phyloP scores from a whole-genome alignment of 306 rosid species.

The Sophora flavescens region DNA sequence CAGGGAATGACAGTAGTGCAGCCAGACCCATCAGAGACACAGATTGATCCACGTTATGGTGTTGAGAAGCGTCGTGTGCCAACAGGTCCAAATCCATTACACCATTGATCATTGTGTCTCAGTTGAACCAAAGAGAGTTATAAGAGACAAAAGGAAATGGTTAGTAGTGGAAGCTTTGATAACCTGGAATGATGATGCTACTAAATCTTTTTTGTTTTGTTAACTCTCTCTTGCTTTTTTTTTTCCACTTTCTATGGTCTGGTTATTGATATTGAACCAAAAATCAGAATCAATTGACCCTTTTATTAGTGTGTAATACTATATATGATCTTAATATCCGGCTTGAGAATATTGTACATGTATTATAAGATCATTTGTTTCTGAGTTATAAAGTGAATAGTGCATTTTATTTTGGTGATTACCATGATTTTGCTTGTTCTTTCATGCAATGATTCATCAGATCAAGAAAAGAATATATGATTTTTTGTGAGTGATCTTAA shows the following conservation, averaged over 20 bases:
- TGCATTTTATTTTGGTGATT: conserved; percentile 20
- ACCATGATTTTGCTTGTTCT: conserved; percentile 12
- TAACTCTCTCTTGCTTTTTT: neutral
- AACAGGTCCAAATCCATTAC: conserved; percentile 76
- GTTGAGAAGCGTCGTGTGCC: conserved; percentile 76
- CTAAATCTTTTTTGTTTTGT: neutral
- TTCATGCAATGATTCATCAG: neutral
- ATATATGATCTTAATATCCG: neutral
- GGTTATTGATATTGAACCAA: neutral
- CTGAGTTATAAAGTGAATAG: neutral
- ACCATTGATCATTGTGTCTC: conserved; percentile 57
- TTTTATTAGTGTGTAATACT: neutral
- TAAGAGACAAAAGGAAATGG: conserved; percentile 31
- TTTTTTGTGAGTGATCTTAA: conserved; percentile 32
- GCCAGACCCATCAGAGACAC: conserved; percentile 35
- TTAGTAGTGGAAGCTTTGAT: conserved; percentile 46
- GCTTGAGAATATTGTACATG: conserved; percentile 25
- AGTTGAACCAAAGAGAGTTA: conserved; percentile 22
- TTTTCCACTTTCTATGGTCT: neutral
- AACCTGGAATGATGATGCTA: neutral
- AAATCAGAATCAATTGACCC: neutral
- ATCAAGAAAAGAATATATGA: neutral
- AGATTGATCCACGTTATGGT: conserved; percentile 72
- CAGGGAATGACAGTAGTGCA: conserved; percentile 10
- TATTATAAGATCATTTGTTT: conserved; percentile 19